Evolutionary conservation across 73 alveolate species (phyloP), one percentile per base, ranked within the genome.

Genomic region (Diophrys appendiculata): DNA sequence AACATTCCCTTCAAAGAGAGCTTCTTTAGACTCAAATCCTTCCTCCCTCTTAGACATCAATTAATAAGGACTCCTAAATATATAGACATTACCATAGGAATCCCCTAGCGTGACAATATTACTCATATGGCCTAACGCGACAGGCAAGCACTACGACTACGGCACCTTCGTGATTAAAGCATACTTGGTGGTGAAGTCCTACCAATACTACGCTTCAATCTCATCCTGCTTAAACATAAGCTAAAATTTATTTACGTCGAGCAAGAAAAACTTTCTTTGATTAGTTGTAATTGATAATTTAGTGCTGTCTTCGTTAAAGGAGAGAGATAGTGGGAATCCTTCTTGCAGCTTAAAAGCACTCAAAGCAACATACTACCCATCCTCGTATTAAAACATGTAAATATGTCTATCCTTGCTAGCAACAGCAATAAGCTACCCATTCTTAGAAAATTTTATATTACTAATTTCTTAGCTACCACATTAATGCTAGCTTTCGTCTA

Each of bases 381-480:
- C 87, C 52, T 81, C 25, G 72, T 83, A 86, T 80, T 87, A 83
- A 60, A 81, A 81, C 29, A 92, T 33, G 75, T 92, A 88, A 22
- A 92, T 68, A 73, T 91, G 86, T 79, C 77, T 83, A 73, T 94
- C 99, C 29, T 76, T 65, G 43, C 96, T 82, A 2, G 95, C 93
- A 0, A 78, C 97, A 26, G 91, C 94, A 2, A 94, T 70, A 34
- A 88, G 34, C n/a, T 83, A 73, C 24, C 96, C 97, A 76, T 85
- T 87, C 76, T 88, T 88, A n/a, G 91, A 82, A 83, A 94, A 92
- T 77, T 94, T 88, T 33, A 92, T 72, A 74, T 90, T 95, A 33
- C 83, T 84, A 67, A 94, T 83, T 35, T 87, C 77, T 60, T 86
- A 71, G 67, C 70, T 68, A 18, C 97, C 95, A 71, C 93, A 92